Evolutionary conservation across 2,329 filamentous ascomycete genomes (phyloP).

Genomic region (Talaromyces sp.): DNA sequence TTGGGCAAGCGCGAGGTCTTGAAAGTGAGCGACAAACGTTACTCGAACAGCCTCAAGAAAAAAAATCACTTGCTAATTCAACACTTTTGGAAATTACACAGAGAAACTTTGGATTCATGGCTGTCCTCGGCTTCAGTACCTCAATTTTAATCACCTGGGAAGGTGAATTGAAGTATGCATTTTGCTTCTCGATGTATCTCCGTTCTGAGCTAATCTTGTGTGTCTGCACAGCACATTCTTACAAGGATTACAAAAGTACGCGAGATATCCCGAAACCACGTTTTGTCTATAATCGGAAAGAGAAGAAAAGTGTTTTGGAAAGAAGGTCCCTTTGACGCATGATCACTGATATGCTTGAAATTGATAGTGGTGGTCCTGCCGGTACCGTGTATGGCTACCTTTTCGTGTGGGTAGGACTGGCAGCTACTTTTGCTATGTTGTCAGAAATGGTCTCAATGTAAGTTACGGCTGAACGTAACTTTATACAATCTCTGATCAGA

Average conservation of each 20-base stretch:
- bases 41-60: background rate
- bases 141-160: constrained; percentile 12
- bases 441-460: constrained; percentile 12
- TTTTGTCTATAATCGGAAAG: background rate
- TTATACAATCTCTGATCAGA: background rate
- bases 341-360: background rate
- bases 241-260: constrained; percentile 6
- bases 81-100: background rate
- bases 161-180: background rate
- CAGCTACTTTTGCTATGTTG: constrained; percentile 6
- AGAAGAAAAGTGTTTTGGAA: background rate
- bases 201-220: background rate
- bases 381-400: constrained; percentile 11
- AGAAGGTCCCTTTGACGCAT: background rate
- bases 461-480: background rate
- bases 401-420: constrained; percentile 8
- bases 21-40: constrained; percentile 24
- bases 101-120: constrained; percentile 10
- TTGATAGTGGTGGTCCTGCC: constrained; percentile 7
- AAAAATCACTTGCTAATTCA: background rate
- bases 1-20: constrained; percentile 50
- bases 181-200: background rate
- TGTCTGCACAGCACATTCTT: constrained; percentile 3
- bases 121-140: constrained; percentile 12
- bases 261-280: background rate